Evolutionary conservation across 2,329 filamentous ascomycete species (phyloP), one percentile per base, ranked within the genome.

Genomic region (Elsinoe necatrix): DNA sequence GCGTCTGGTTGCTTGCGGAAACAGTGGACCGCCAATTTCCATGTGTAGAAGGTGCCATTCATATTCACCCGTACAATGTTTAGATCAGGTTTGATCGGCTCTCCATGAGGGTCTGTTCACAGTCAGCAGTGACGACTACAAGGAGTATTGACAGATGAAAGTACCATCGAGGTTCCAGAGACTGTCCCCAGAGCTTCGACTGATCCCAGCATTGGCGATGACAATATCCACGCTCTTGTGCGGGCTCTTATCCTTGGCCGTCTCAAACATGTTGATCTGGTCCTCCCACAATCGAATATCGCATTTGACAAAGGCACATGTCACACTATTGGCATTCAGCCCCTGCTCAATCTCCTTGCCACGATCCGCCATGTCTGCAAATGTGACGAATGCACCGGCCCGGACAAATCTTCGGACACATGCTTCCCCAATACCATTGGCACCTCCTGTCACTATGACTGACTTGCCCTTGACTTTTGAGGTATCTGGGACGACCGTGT

Each of bases 361-460:
- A 25, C 63, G 60, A 39, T 61, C 61, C 20, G 65, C 61, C 12
- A 70, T 54, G 48, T 70, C 69, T 41, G 63, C 68, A 52, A 71
- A 67, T 5, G 68, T 71, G 5, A 71, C 68, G 42, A 63, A 66
- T 0, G 69, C 67, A 1, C 69, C 68, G 4, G 63, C 62, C 8
- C 57, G 58, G 39, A 66, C 67, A 54, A 69, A 69, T 25, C 61
- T 58, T 12, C 68, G 64, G 35, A 68, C 64, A 47, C 64, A 65
- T 31, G 64, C 64, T 48, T 70, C 67, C 29, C 69, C 69, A 50
- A 71, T 67, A 20, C 69, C 69, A 60, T 67, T 70, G 23, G 68
- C 75, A 9, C 75, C 76, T n/a, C 75, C 75, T 1, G 75, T 78
- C 14, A 78, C 69, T 20, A 78, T 69, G 21, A 76, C 73, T 0